Percentiles rank a stretch among this genome's conserved stretches.
Evolutionary conservation across 2,329 filamentous ascomycete genomes (phyloP).

Genomic region (Ascochyta pisi): DNA sequence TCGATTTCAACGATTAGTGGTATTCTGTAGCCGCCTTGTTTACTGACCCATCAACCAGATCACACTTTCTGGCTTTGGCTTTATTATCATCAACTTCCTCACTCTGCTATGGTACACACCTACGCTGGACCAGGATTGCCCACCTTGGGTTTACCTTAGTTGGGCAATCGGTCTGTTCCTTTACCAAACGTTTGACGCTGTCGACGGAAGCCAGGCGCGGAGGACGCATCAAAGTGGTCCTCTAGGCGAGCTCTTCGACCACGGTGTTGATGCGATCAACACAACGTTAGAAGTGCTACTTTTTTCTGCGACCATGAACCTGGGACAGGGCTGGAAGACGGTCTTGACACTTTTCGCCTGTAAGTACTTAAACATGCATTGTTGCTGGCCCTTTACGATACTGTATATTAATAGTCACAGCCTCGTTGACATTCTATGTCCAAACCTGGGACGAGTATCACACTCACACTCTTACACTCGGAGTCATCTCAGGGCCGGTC

Average conservation of each 20-base stretch:
- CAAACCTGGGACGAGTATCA: conserved; percentile 99
- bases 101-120: conserved; percentile 97
- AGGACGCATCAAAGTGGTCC: conserved; percentile 92
- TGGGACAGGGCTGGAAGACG: conserved; percentile 91
- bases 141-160: conserved; percentile 90
- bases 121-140: conserved; percentile 91
- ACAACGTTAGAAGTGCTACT: conserved; percentile 92
- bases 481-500: conserved; percentile 90
- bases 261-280: conserved; percentile 94
- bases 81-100: conserved; percentile 86
- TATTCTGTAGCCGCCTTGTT: background rate
- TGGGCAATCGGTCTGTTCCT: conserved; percentile 91
- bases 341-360: conserved; percentile 83
- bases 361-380: conserved; percentile 46
- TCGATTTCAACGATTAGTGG: background rate
- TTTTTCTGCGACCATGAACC: conserved; percentile 90
- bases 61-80: conserved; percentile 87
- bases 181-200: conserved; percentile 98
- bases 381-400: background rate
- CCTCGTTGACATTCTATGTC: conserved; percentile 94
- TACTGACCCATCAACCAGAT: conserved; percentile 60
- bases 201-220: conserved; percentile 91
- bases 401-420: conserved; percentile 51
- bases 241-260: conserved; percentile 94
- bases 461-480: conserved; percentile 92